phyloP scores from a whole-genome alignment of 2,329 filamentous ascomycete genomes.

The Fusarium tupiense region DNA sequence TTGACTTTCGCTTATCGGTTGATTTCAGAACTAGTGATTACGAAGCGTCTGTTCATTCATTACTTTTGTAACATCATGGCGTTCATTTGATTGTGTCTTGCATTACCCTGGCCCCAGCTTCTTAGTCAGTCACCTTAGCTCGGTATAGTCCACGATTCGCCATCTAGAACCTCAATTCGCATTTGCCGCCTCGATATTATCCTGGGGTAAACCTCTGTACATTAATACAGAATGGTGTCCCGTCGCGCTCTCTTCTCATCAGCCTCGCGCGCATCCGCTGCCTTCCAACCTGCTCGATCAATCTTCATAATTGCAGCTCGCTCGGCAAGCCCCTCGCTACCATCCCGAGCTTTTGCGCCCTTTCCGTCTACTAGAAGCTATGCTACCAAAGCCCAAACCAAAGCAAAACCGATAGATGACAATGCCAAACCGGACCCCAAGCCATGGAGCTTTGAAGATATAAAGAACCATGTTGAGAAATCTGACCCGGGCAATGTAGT shows the following conservation, averaged over 20 bases:
- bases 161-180: conserved; percentile 16
- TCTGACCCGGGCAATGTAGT: conserved; percentile 45
- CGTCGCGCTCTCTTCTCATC: conserved; percentile 30
- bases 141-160: background rate
- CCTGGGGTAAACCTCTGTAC: background rate
- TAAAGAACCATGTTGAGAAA: conserved; percentile 51
- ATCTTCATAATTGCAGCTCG: conserved; percentile 11
- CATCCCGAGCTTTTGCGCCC: conserved; percentile 9
- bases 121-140: conserved; percentile 21
- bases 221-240: conserved; percentile 25
- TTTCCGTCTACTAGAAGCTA: conserved; percentile 17
- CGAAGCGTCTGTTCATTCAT: background rate
- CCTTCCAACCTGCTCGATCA: conserved; percentile 7
- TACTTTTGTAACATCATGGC: background rate
- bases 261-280: conserved; percentile 29
- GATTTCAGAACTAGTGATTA: background rate
- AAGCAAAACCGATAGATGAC: background rate
- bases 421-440: conserved; percentile 44
- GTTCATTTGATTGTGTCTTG: conserved; percentile 1
- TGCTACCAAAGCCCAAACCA: conserved; percentile 4
- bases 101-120: conserved; percentile 17
- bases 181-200: background rate
- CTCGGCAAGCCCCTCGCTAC: background rate
- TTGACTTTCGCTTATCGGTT: background rate
- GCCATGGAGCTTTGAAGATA: conserved; percentile 61